Conservation (phyloP, 805 yeast genomes). For the Cyberlindnera maclurae region DNA sequence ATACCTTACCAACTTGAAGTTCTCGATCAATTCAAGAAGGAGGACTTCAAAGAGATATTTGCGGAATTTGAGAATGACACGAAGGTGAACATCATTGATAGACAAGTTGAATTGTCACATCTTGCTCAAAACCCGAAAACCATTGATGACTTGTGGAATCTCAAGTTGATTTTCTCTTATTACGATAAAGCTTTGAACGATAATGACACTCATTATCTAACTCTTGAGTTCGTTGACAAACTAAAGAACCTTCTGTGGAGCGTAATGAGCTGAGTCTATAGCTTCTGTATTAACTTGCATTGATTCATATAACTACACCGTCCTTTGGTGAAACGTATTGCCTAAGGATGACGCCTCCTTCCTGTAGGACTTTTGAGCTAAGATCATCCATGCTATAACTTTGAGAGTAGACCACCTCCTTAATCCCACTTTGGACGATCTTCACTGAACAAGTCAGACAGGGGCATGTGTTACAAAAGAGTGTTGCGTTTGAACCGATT, state of each 20-base stretch:
- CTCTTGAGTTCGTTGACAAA: conserved; percentile 44
- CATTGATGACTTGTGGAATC: conserved; percentile 56
- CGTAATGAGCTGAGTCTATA: neutral
- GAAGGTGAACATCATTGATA: conserved; percentile 44
- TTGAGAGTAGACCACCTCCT: conserved; percentile 88
- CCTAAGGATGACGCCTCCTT: conserved; percentile 68
- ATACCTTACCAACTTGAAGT: conserved; percentile 9
- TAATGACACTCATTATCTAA: conserved; percentile 34
- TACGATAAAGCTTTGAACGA: conserved; percentile 37
- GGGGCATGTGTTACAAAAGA: conserved; percentile 96
- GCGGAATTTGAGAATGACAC: conserved; percentile 12
- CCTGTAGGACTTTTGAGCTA: conserved; percentile 63
- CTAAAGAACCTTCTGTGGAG: conserved; percentile 40
- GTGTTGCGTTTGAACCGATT: conserved; percentile 51
- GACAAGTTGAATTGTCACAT: conserved; percentile 42
- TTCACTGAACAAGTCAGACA: conserved; percentile 94
- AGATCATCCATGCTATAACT: conserved; percentile 85
- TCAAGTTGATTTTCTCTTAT: conserved; percentile 54
- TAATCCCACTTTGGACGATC: conserved; percentile 87
- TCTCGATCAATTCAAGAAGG: conserved; percentile 12
- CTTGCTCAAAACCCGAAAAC: conserved; percentile 35
- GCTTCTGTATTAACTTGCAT: neutral
- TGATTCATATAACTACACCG: conserved; percentile 10
- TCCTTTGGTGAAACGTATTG: conserved; percentile 36
- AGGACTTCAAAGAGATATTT: conserved; percentile 13